Conservation (phyloP, 2,329 filamentous ascomycete species). For the Aureobasidium vineae region DNA sequence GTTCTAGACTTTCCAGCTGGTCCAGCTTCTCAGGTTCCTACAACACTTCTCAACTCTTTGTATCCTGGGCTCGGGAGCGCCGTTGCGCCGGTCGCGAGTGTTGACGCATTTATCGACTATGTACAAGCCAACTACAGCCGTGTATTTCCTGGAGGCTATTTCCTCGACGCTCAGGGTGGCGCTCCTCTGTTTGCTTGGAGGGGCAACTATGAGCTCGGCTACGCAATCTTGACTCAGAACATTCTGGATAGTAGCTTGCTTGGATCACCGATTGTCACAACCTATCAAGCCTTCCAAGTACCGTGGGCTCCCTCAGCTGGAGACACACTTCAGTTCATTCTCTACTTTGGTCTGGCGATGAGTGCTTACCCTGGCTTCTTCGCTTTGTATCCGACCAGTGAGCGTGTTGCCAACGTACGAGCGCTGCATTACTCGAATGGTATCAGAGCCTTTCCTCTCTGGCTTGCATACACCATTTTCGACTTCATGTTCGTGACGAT, state of each 20-base stretch:
- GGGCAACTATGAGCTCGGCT: constrained; percentile 61
- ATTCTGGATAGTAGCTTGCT: constrained; percentile 77
- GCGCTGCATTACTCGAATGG: constrained; percentile 90
- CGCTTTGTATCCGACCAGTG: constrained; percentile 81
- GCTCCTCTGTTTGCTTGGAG: constrained; percentile 69
- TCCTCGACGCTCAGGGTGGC: constrained; percentile 58
- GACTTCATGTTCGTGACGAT: constrained; percentile 73
- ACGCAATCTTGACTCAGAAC: constrained; percentile 79
- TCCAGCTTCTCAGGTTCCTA: constrained; percentile 39
- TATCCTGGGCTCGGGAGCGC: constrained; percentile 32
- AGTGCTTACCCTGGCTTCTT: constrained; percentile 82
- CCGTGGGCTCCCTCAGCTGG: constrained; percentile 69
- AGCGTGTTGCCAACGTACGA: constrained; percentile 74
- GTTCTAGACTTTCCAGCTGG: constrained; percentile 43
- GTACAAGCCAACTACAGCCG: constrained; percentile 63
- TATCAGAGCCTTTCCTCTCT: constrained; percentile 75
- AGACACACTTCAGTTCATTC: constrained; percentile 71
- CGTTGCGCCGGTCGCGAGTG: constrained; percentile 59
- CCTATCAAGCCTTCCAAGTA: constrained; percentile 72
- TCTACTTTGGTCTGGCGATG: constrained; percentile 79
- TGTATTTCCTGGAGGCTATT: constrained; percentile 76
- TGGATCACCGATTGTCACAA: constrained; percentile 66
- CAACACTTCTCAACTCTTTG: constrained; percentile 35
- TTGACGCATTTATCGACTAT: constrained; percentile 66
- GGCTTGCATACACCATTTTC: constrained; percentile 78